Base-by-base conservation (phyloP, 2,329 filamentous ascomycete genomes). In the Ceratocystis ficicola region DNA sequence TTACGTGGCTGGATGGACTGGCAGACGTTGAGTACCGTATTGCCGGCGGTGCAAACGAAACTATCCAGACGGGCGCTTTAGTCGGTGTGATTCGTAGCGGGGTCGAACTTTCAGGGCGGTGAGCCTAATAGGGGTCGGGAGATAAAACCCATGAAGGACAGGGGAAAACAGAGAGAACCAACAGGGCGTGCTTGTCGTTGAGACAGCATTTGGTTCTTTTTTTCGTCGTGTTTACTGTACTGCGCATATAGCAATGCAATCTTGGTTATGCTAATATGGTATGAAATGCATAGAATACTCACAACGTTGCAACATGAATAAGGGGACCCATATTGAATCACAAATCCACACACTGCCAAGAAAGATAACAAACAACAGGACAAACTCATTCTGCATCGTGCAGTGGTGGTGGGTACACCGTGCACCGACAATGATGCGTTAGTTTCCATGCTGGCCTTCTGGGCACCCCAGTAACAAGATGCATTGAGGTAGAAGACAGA, bases 21-120 rank as follows among this genome's bases (percentile, higher is more conserved):
- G 91, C 93, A 0, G 89, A 96, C 71, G 89, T 99, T 64, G 94
- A 99, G 78, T 95, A 95, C 76, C 81, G 94, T 68, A 79, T 99
- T 5, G 88, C 92, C 44, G 89, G 90, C 55, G 94, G 94, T 25
- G 92, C 89, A 1, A 91, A 86, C 67, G 94, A 99, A 77, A 78
- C 80, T 5, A 83, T 99, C 67, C 94, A 99, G 78, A 97, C 94
- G 0, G 93, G 94, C 5, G 94, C 92, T 0, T 80, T 96, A 59
- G 90, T 97, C 10, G 94, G 93, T 1, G 89, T 96, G 4, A 84
- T 99, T 52, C 81, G 94, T 68, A 88, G 84, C 66, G 94, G 94
- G 0, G 92, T 90, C 36, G 93, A 96, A 74, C 77, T 97, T 70
- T 69, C 65, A 36, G 57, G 66, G 30, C 44, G 50, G 32, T 66